Evolutionary conservation across 73 alveolate genomes (phyloP).

Genomic region (Symbiodinium pilosum): DNA sequence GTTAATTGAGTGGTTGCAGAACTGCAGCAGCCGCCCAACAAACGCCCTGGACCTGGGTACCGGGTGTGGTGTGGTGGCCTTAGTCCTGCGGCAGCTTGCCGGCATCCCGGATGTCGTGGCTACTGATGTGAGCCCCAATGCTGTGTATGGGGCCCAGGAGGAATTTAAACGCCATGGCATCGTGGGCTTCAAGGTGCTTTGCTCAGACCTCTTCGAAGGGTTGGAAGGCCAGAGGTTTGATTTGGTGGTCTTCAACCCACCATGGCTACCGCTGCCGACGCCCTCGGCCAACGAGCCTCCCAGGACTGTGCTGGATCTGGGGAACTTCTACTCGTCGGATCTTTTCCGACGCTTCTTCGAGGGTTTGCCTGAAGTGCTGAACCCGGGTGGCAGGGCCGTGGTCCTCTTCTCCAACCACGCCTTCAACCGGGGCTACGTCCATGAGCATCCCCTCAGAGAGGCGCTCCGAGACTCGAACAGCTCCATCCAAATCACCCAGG

Average conservation of each 20-base stretch:
- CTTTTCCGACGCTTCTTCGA: slow-evolving; percentile 52
- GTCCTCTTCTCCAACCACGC: slow-evolving; percentile 83
- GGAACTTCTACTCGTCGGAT: slow-evolving; percentile 61
- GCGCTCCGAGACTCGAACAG: background rate
- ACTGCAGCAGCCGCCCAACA: background rate
- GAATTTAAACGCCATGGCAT: slow-evolving; percentile 45
- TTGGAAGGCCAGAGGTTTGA: slow-evolving; percentile 39
- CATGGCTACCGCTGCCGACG: slow-evolving; percentile 74
- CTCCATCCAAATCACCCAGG: too few relatives aligned
- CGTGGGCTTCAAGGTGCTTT: slow-evolving; percentile 33
- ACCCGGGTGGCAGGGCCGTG: slow-evolving; percentile 43
- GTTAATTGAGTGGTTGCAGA: slow-evolving; percentile 82
- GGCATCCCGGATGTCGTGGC: slow-evolving; percentile 16
- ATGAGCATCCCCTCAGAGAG: slow-evolving; percentile 48
- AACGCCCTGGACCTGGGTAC: slow-evolving; percentile 81
- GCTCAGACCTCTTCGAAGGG: slow-evolving; percentile 29
- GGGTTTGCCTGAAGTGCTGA: slow-evolving; percentile 24
- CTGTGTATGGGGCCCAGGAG: slow-evolving; percentile 33
- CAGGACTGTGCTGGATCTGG: slow-evolving; percentile 33
- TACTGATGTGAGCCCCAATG: slow-evolving; percentile 52
- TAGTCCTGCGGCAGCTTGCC: background rate
- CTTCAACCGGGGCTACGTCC: slow-evolving; percentile 21
- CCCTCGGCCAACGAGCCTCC: slow-evolving; percentile 4
- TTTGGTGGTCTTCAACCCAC: slow-evolving; percentile 91
- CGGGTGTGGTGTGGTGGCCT: slow-evolving; percentile 85